phyloP scores from a whole-genome alignment of 2,329 filamentous ascomycete species.

The Penicillium sp. region DNA sequence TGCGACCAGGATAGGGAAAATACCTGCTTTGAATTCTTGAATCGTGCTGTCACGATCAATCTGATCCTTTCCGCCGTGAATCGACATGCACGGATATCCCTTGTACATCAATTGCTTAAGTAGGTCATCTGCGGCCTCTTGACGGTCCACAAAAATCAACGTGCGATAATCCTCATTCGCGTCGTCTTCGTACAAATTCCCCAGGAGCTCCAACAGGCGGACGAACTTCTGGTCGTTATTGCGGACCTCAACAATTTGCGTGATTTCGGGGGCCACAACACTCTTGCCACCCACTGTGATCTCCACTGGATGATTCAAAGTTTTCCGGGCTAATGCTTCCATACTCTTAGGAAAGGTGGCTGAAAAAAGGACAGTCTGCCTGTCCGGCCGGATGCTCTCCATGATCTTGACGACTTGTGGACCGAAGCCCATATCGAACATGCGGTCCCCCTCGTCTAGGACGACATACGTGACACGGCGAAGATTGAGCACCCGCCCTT shows the following conservation, averaged over 20 bases:
- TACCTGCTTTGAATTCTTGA: conserved; percentile 86
- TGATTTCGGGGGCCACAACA: conserved; percentile 69
- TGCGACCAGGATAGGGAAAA: conserved; percentile 85
- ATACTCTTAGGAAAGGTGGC: conserved; percentile 95
- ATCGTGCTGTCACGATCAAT: conserved; percentile 90
- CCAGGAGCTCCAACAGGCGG: conserved; percentile 79
- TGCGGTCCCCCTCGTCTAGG: conserved; percentile 93
- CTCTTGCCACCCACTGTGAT: conserved; percentile 87
- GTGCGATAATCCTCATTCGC: conserved; percentile 85
- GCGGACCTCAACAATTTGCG: conserved; percentile 85
- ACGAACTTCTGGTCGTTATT: conserved; percentile 80
- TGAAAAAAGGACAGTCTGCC: conserved; percentile 92
- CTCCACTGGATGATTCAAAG: conserved; percentile 79
- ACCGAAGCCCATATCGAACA: conserved; percentile 99
- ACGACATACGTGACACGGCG: conserved; percentile 89
- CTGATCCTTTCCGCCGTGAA: conserved; percentile 92
- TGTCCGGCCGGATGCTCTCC: conserved; percentile 83
- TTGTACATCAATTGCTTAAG: conserved; percentile 76
- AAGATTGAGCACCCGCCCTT: conserved; percentile 89
- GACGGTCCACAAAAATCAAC: conserved; percentile 86
- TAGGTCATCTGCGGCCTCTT: conserved; percentile 81
- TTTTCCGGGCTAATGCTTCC: conserved; percentile 85
- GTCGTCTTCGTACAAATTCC: conserved; percentile 70
- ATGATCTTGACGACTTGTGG: conserved; percentile 98
- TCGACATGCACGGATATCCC: conserved; percentile 87